Conservation (phyloP, 495 filamentous ascomycete genomes). For the Neurospora sublineolata region DNA sequence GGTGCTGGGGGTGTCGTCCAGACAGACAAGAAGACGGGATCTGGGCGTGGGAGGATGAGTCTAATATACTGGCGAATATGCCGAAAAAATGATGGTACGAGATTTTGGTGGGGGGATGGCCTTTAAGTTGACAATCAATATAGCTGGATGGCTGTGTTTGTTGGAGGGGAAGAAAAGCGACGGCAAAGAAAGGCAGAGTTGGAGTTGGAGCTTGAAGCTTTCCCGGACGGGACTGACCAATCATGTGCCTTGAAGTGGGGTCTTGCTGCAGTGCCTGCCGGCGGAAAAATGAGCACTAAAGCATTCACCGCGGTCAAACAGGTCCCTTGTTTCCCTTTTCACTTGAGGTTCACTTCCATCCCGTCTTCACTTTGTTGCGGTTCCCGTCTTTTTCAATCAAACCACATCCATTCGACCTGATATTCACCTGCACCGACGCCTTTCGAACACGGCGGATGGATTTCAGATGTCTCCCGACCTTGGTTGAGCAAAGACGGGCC, state of each 20-base stretch:
- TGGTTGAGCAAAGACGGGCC: no score
- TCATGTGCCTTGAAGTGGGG: background rate
- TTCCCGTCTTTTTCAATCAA: no score
- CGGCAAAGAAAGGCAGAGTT: background rate
- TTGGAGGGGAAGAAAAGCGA: background rate
- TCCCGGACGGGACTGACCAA: background rate
- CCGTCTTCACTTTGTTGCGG: no score
- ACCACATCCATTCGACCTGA: no score
- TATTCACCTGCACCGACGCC: no score
- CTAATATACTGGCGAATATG: background rate
- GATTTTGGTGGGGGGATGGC: background rate
- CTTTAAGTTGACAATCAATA: background rate
- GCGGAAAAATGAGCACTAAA: background rate
- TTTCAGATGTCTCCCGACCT: no score
- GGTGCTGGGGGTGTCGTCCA: background rate
- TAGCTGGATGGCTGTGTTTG: background rate
- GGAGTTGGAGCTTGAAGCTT: background rate
- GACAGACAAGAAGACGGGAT: background rate
- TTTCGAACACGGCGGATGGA: no score
- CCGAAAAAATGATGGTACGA: background rate
- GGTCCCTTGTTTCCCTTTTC: background rate
- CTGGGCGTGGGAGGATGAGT: background rate
- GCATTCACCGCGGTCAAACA: background rate
- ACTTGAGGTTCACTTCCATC: no score
- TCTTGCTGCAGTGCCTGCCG: background rate